Percentiles rank a stretch among this genome's conserved stretches.
phyloP scores from a whole-genome alignment of 768 basidiomycete species.

The Tylopilus rubrobrunneus region DNA sequence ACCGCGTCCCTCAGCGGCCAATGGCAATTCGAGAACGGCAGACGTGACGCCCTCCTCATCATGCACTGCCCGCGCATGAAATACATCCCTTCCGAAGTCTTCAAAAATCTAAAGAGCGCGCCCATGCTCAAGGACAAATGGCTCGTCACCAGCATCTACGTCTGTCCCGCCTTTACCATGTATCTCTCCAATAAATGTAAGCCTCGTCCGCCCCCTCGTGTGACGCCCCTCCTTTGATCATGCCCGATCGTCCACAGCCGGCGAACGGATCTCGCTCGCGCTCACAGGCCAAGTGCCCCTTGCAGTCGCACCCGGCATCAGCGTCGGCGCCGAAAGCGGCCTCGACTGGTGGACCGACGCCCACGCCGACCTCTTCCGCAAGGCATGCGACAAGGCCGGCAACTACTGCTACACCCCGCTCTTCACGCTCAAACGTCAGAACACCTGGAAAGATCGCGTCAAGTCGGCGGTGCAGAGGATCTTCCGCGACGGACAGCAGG shows the following conservation, averaged over 20 bases:
- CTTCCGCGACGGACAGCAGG: neutral
- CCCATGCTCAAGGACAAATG: slow-evolving; percentile 26
- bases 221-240: neutral
- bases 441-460: neutral
- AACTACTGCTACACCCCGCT: slow-evolving; percentile 26
- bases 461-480: neutral
- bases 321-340: slow-evolving; percentile 10
- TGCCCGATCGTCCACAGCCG: slow-evolving; percentile 13
- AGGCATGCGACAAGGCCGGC: slow-evolving; percentile 19
- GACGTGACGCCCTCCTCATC: slow-evolving; percentile 33
- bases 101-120: slow-evolving; percentile 23
- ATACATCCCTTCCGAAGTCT: slow-evolving; percentile 19
- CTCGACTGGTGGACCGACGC: slow-evolving; percentile 22
- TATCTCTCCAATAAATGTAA: slow-evolving; percentile 30
- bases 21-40: too few relatives aligned
- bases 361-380: slow-evolving; percentile 21
- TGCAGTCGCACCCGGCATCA: neutral
- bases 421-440: slow-evolving; percentile 21
- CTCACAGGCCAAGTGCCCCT: slow-evolving; percentile 16
- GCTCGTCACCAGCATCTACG: slow-evolving; percentile 31
- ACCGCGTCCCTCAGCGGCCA: slow-evolving; percentile 32
- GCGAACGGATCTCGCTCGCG: slow-evolving; percentile 24
- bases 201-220: neutral
- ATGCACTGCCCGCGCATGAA: slow-evolving; percentile 29
- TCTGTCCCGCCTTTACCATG: slow-evolving; percentile 33